Evolutionary conservation across 768 basidiomycete genomes (phyloP).

Genomic region (Lentinula guzmanii): DNA sequence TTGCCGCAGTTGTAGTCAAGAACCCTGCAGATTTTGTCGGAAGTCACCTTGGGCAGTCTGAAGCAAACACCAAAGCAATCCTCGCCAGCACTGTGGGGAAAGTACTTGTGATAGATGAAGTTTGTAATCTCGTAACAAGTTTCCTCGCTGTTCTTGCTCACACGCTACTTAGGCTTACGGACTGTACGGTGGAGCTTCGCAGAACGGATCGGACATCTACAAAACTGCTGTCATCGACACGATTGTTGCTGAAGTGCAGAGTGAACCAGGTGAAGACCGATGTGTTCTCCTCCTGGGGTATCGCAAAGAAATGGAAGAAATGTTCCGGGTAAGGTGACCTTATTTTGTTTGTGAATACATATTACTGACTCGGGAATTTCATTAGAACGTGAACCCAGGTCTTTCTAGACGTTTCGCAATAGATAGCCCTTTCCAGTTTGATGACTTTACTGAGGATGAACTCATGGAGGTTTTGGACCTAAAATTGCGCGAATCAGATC

Average conservation of each 20-base stretch:
- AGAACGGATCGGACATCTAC: conserved; percentile 23
- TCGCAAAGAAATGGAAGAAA: conserved; percentile 41
- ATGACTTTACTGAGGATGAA: conserved; percentile 54
- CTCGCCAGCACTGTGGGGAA: conserved; percentile 35
- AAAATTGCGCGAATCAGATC: conserved; percentile 54
- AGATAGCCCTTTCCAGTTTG: conserved; percentile 64
- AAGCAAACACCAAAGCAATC: conserved; percentile 60
- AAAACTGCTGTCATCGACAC: conserved; percentile 42
- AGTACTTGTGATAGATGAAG: conserved; percentile 43
- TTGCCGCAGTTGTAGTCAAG: conserved; percentile 48
- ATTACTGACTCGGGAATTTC: too few species aligned
- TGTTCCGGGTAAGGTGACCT: conserved; percentile 54
- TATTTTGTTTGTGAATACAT: too few species aligned
- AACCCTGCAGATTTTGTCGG: conserved; percentile 69
- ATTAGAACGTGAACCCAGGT: conserved; percentile 66
- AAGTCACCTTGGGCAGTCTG: conserved; percentile 49
- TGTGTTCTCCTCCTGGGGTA: conserved; percentile 40
- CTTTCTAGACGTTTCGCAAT: conserved; percentile 61
- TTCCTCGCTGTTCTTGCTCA: not conserved
- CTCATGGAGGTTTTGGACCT: conserved; percentile 46
- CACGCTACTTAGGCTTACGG: conserved; percentile 30
- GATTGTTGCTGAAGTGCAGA: conserved; percentile 41
- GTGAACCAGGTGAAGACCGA: conserved; percentile 39
- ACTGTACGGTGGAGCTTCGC: conserved; percentile 29
- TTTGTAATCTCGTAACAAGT: not conserved